Base-by-base conservation (phyloP, 2,329 filamentous ascomycete genomes). In the Beauveria caledonica region DNA sequence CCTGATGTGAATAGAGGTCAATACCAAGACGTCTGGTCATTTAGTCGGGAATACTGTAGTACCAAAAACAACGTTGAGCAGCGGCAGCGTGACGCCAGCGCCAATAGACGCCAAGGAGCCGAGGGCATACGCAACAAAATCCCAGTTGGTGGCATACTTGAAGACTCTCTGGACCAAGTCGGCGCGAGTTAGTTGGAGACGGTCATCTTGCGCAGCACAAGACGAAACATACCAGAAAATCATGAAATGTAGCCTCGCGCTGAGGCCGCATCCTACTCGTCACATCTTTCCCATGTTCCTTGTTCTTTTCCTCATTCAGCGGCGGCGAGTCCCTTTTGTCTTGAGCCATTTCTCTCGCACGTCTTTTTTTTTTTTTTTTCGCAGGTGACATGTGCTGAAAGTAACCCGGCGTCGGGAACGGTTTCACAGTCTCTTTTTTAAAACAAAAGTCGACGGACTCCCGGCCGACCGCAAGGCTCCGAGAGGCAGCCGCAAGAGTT, bases 21-120 rank as follows among this genome's bases (percentile, higher is more conserved):
- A 42, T 29, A 2, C 19, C 17, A 13, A 5, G 23, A 15, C 17
- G 5, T 19, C 8, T n/a, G 50, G 19, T 4, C 44, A 5, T 21
- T 19, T n/a, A 15, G 17, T n/a, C 39, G 17, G 9, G 13, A 25
- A 25, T 6, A 68, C 3, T 3, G 11, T n/a, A 5, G 66, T 71
- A 77, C 80, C 82, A 67, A 85, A 84, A 15, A 84, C 73, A 13
- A 85, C 76, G 60, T 84, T 86, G 78, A 86, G 82, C 52, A 86
- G 65, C 0, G 83, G 83, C 51, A 86, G 69, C 1, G 82, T 85
- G 49, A 78, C 69, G 60, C 82, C 82, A 1, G 80, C 76, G 23
- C 77, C 81, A 10, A 81, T 74, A 17, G 80, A 80, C 51, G 81
- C 77, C 44, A 81, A 7, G 17, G 70, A 66, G 21, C 79, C 82